Evolutionary conservation across 768 basidiomycete species (phyloP), one percentile per base, ranked within the genome.

Genomic region (Hydnomerulius pinastri): DNA sequence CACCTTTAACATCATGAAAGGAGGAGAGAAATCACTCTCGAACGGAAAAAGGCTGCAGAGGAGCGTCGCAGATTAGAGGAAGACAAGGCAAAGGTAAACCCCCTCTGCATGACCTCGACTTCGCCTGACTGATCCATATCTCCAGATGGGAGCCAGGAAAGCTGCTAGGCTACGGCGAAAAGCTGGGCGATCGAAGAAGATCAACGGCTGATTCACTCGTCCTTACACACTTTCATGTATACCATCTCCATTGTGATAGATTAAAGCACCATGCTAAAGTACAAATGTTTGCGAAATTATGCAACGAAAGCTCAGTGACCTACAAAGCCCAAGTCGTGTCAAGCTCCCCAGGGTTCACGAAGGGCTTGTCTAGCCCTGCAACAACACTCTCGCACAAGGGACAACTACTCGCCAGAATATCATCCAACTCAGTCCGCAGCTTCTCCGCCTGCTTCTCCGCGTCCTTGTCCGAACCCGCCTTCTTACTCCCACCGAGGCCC

Each of bases 381-480:
- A 97, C 79, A 15, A 94, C 88, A 54, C 86, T 86, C 64, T 98
- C 97, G 68, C 97, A 99, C 50, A 98, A 71, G 25, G 95, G 94
- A 72, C 97, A 98, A 51, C 79, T 90, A 57, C 87, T 86, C 15
- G 94, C 87, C 33, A 99, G 73, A 53, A 98, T 66, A 46, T 92
- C 90, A 59, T 99, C 97, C 63, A 99, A 67, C 72, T 98, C 93
- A 35, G 77, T 77, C 58, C 90, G 76, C 66, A 97, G 60, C 66
- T 80, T 85, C 69, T 92, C 90, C 40, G 76, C 71, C 67, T 82
- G 85, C 63, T 78, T 82, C 51, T 78, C 79, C 30, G 73, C 77
- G 54, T 82, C 81, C 35, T 72, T 70, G 53, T 64, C 72, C 25
- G 66, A 56, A 30, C 73, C 73, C 43, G 68, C 73, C 60, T 76